Base-by-base conservation (phyloP, 2,329 filamentous ascomycete genomes). In the Claviceps africana region DNA sequence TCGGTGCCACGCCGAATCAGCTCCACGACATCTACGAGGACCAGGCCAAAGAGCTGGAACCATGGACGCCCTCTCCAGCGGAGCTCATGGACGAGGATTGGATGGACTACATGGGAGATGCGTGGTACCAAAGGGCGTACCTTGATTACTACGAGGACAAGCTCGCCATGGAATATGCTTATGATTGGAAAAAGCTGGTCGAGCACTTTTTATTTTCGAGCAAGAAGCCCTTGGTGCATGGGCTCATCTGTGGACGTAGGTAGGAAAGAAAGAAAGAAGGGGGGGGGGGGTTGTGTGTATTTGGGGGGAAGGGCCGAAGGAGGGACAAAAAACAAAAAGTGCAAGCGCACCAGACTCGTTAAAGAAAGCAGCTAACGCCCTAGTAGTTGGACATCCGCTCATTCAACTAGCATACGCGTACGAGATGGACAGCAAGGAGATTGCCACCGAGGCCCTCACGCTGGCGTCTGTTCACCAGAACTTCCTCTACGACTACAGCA, bases 61-160 rank as follows among this genome's bases (percentile, higher is more conserved):
- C 82, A 25, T 98, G 93, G 93, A 67, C 72, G 51, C 83, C 90
- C 58, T 88, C 90, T 1, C 93, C 93, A 0, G 81, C 83, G 4
- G 93, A 98, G 68, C 79, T 98, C 50, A 80, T 82, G 19, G 76
- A 82, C 56, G 77, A 84, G 53, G 93, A 98, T 65, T 98, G 93
- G 91, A 77, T 83, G 56, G 85, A 91, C 53, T 93, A 82, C 60
- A 66, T 96, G 33, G 90, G 91, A 22, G 81, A 88, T 64, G 77
- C 77, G 60, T 80, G 73, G 56, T 96, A 94, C 63, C 88, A 98
- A 67, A 79, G 91, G 54, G 91, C 89, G 0, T 98, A 84, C 63
- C 74, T 98, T 52, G 90, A 98, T 65, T 97, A 93, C 65, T 97
- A 95, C 63, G 93, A 98, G 65, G 93, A 98, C 65, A 82, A 88